phyloP scores from a whole-genome alignment of 768 basidiomycete species.

The Cubamyces sp. region DNA sequence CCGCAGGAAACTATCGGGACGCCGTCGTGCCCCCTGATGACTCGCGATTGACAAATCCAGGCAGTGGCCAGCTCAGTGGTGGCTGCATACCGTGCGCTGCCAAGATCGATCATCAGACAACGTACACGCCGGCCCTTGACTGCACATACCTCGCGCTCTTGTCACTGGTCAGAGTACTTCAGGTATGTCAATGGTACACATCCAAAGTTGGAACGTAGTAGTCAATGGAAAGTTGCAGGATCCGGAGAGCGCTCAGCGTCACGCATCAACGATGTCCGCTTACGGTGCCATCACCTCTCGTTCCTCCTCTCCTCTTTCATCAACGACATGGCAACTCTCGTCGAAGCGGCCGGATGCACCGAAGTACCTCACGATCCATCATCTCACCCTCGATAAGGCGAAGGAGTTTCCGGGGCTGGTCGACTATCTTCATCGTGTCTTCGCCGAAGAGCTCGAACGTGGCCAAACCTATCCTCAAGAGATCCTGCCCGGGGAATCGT shows the following conservation, averaged over 20 bases:
- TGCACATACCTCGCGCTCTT: no score
- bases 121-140: no score
- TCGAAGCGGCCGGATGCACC: slow-evolving; percentile 15
- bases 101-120: no score
- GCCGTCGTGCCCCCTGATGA: no score
- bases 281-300: slow-evolving; percentile 64
- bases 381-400: slow-evolving; percentile 39
- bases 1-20: no score
- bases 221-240: no score
- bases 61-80: no score
- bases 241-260: not conserved
- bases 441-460: slow-evolving; percentile 73
- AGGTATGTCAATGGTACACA: no score
- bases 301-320: slow-evolving; percentile 40
- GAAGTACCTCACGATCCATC: slow-evolving; percentile 39
- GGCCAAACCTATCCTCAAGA: slow-evolving; percentile 91
- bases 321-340: slow-evolving; percentile 52
- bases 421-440: slow-evolving; percentile 61
- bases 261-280: slow-evolving; percentile 56
- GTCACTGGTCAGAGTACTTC: no score
- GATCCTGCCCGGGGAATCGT: slow-evolving; percentile 46
- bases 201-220: no score
- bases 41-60: no score
- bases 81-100: no score
- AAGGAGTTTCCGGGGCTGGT: slow-evolving; percentile 52